These are phyloP conservation scores for Lenwebbia sp. DNA, from an alignment of 345 rosid genomes.

Conservation along the genomic window DNA sequence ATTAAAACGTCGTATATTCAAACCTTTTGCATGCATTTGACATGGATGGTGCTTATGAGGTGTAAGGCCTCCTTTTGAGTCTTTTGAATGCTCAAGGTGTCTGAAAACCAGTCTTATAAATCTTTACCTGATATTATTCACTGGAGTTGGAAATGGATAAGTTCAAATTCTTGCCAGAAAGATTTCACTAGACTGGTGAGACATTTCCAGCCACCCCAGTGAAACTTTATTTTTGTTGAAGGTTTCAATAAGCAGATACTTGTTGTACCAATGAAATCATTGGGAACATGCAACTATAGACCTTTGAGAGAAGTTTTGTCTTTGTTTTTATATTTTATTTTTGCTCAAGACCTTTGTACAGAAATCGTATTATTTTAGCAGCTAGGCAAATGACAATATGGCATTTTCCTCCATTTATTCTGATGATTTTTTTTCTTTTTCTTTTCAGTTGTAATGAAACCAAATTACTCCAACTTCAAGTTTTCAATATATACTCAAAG, in stretches of 20 bases:
- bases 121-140: background rate
- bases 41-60: background rate
- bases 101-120: background rate
- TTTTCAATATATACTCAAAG: background rate
- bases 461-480: background rate
- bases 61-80: background rate
- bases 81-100: background rate
- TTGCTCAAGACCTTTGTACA: background rate
- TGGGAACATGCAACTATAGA: background rate
- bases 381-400: background rate
- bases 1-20: background rate
- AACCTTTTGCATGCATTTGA: background rate
- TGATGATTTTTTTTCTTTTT: background rate
- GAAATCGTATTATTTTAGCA: background rate
- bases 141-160: background rate
- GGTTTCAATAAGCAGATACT: background rate
- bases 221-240: background rate
- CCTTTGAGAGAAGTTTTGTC: background rate
- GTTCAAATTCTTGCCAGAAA: background rate
- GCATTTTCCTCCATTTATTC: background rate
- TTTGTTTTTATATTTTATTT: too few relatives aligned
- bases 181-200: background rate
- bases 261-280: background rate
- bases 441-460: background rate
- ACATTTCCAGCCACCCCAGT: background rate